Percentiles rank a stretch among this genome's conserved stretches.
Conservation (phyloP, 495 filamentous ascomycete species). For the Mytilinidion resinicola region DNA sequence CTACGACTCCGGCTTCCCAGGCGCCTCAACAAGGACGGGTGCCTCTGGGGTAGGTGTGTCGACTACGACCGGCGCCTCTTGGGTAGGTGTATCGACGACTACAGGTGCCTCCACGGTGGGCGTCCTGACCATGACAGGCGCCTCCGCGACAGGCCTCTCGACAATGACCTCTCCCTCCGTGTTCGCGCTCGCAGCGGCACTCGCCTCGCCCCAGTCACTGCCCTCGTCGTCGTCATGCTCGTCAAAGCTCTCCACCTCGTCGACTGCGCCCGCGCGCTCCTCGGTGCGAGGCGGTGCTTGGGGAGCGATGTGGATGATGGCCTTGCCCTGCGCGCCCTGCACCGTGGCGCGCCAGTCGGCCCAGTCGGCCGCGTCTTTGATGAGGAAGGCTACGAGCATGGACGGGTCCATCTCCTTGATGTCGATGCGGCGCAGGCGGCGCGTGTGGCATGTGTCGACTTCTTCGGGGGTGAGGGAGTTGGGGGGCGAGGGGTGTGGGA, state of each 20-base stretch:
- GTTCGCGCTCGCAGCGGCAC: too few relatives aligned
- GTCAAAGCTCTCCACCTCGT: conserved; percentile 83
- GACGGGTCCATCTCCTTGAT: conserved; percentile 95
- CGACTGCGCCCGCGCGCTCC: conserved; percentile 66
- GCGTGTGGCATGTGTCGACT: conserved; percentile 77
- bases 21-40: too few relatives aligned
- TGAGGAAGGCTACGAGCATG: conserved; percentile 96
- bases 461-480: conserved; percentile 61
- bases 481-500: conserved; percentile 50
- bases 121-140: too few relatives aligned
- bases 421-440: conserved; percentile 72
- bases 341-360: conserved; percentile 66
- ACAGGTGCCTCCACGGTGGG: too few relatives aligned
- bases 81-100: too few relatives aligned
- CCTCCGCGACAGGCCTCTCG: too few relatives aligned
- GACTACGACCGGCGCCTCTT: too few relatives aligned
- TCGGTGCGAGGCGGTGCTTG: conserved; percentile 52
- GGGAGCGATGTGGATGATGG: conserved; percentile 75
- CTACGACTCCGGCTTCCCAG: too few relatives aligned
- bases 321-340: conserved; percentile 64
- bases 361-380: conserved; percentile 79
- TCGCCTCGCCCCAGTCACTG: too few relatives aligned
- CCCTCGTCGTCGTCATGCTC: conserved; percentile 52
- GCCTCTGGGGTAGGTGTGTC: too few relatives aligned
- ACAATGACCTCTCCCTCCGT: too few relatives aligned